Base-by-base conservation (phyloP, 2,329 filamentous ascomycete species). In the Apiospora phragmitis region DNA sequence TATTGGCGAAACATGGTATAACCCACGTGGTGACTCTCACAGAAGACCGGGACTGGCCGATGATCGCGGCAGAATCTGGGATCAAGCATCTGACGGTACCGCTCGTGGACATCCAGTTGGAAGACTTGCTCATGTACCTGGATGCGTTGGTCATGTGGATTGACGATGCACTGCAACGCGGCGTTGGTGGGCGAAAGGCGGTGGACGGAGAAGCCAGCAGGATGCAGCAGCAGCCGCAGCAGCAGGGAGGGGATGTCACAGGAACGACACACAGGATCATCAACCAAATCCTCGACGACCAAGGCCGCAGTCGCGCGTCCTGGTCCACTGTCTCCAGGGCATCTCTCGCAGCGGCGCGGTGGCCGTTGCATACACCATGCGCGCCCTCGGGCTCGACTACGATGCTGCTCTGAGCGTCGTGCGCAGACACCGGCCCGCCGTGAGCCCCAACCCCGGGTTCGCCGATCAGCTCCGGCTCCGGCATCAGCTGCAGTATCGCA, bases 391-490 rank as follows among this genome's bases (percentile, higher is more conserved):
- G 26, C 38, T 68, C 42, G 66, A 68, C 42, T 68, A 68, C 66
- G 66, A 68, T 11, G 35, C 66, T 1, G 66, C 66, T 8, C 42
- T 68, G 18, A 24, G 5, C 11, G 24, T 21, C 16, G 66, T 45
- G 35, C 66, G 24, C 11, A 9, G 12, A 3, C 4, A 11, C 42
- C 35, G 66, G 21, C n/a, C 66, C 41, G 66, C 32, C 24, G 66
- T 45, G 11, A 47, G 29, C 24, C 66, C 66, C 18, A 68, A 68
- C 41, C 35, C 35, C 5, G 66, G 66, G 29, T 68, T 68, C 41
- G 66, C 66, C 18, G 66, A 68, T 42, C 66, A 68, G 11, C 42
- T 68, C 4, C 66, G 66, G 41, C 66, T 68, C n/a, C 49, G 66
- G 41, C 21, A 29, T n/a, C 38, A 29, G 41, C n/a, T 68, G 66